Conservation (phyloP, 2,329 filamentous ascomycete species). For the Epichloe aotearoae region DNA sequence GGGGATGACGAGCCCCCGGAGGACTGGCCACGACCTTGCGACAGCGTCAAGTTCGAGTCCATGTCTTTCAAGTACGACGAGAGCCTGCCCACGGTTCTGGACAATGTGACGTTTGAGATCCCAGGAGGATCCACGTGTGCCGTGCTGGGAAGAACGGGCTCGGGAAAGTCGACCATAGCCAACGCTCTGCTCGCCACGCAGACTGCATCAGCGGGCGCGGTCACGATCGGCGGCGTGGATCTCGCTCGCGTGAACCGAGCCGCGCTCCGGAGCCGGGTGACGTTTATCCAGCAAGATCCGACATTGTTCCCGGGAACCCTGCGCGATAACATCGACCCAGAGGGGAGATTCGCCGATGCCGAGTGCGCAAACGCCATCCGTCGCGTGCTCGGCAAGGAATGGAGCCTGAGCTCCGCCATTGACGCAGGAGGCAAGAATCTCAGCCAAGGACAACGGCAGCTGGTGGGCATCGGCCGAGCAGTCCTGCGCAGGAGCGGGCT, state of each 20-base stretch:
- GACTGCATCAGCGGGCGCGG: constrained; percentile 33
- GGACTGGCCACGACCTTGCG: constrained; percentile 60
- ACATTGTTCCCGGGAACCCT: constrained; percentile 46
- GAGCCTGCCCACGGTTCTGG: constrained; percentile 59
- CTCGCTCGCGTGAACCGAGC: constrained; percentile 41
- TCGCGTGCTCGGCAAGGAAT: constrained; percentile 42
- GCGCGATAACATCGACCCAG: constrained; percentile 55
- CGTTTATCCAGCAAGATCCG: constrained; percentile 51
- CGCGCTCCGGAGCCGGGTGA: constrained; percentile 42
- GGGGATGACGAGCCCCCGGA: constrained; percentile 62
- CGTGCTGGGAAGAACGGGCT: constrained; percentile 72
- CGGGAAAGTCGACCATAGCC: constrained; percentile 70
- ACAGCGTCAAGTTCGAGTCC: constrained; percentile 62
- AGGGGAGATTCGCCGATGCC: constrained; percentile 40
- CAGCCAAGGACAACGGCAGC: constrained; percentile 49
- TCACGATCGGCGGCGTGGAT: constrained; percentile 41
- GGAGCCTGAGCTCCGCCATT: constrained; percentile 36
- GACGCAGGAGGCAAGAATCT: constrained; percentile 49
- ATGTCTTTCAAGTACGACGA: constrained; percentile 72
- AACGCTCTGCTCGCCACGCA: constrained; percentile 45
- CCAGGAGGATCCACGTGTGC: constrained; percentile 49
- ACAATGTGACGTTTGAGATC: constrained; percentile 57
- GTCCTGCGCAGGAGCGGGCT: constrained; percentile 47
- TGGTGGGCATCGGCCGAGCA: constrained; percentile 46
- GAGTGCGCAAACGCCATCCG: constrained; percentile 39